These are phyloP conservation scores for Aaosphaeria arxii DNA, from an alignment of 2,329 filamentous ascomycete genomes.

Conservation along the genomic window DNA sequence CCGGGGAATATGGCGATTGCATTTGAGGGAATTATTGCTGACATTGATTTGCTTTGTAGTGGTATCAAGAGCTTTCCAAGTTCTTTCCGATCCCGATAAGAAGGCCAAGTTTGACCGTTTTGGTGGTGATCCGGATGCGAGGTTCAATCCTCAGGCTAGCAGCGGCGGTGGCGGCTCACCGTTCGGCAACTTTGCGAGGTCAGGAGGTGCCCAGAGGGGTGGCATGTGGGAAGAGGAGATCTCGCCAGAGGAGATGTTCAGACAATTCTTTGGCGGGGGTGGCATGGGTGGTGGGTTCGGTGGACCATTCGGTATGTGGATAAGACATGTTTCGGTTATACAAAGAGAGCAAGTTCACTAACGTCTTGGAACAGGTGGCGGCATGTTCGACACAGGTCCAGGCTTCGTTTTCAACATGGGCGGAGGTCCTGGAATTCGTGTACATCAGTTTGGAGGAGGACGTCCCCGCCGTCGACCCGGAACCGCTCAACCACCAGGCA, in stretches of 20 bases:
- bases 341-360: too few species aligned
- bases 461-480: slow-evolving; percentile 70
- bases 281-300: slow-evolving; percentile 63
- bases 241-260: slow-evolving; percentile 94
- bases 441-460: slow-evolving; percentile 90
- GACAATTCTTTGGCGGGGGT: slow-evolving; percentile 88
- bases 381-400: slow-evolving; percentile 71
- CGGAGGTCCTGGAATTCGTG: slow-evolving; percentile 83
- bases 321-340: background rate
- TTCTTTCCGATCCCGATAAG: slow-evolving; percentile 92
- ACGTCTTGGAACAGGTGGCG: slow-evolving; percentile 36
- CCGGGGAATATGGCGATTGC: too few species aligned
- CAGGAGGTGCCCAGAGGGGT: slow-evolving; percentile 48
- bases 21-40: background rate
- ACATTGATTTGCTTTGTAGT: slow-evolving; percentile 45
- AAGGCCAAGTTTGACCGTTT: slow-evolving; percentile 82
- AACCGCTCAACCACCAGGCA: slow-evolving; percentile 53
- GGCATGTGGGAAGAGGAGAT: slow-evolving; percentile 84
- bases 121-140: slow-evolving; percentile 87
- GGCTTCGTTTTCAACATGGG: slow-evolving; percentile 95
- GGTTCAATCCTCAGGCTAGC: slow-evolving; percentile 64
- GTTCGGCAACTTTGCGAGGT: slow-evolving; percentile 60
- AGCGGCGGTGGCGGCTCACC: slow-evolving; percentile 53
- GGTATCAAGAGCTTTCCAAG: slow-evolving; percentile 89
- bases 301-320: slow-evolving; percentile 45